Evolutionary conservation across 2,329 filamentous ascomycete genomes (phyloP).

Genomic region (Diaporthe citrichinensis): DNA sequence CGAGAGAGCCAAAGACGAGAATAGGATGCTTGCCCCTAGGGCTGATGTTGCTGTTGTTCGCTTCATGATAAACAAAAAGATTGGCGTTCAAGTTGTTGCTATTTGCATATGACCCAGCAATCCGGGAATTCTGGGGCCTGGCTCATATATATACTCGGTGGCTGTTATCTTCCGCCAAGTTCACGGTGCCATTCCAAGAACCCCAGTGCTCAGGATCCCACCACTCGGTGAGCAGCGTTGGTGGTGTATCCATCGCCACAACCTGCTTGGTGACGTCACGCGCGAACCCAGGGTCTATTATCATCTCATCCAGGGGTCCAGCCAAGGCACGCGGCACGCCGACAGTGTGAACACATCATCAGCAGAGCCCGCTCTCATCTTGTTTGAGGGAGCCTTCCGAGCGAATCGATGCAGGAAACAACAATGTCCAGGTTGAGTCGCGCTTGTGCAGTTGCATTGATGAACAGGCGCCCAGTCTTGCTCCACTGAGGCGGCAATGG

Average conservation of each 20-base stretch:
- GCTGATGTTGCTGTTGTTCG: conserved; percentile 20
- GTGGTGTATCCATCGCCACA: conserved; percentile 23
- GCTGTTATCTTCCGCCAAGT: conserved; percentile 13
- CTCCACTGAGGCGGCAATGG: conserved; percentile 26
- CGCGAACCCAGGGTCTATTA: conserved; percentile 2
- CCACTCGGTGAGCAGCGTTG: conserved; percentile 14
- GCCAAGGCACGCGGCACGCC: conserved; percentile 32
- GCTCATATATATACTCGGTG: neutral
- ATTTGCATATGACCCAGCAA: neutral
- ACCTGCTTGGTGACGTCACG: conserved; percentile 35
- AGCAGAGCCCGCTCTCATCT: conserved; percentile 18
- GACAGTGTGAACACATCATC: conserved; percentile 6
- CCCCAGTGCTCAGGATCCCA: conserved; percentile 5
- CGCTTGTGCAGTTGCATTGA: conserved; percentile 30
- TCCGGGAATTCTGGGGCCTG: neutral
- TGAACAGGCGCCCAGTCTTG: conserved; percentile 5
- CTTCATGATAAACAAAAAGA: conserved; percentile 14
- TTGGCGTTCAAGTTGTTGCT: neutral
- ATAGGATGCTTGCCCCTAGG: conserved; percentile 2
- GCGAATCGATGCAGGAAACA: neutral
- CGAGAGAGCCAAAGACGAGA: neutral
- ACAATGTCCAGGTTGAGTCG: neutral
- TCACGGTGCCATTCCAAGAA: conserved; percentile 22
- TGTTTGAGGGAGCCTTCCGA: conserved; percentile 15
- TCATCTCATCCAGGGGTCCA: conserved; percentile 32